Percentiles rank a stretch among this genome's conserved stretches.
Evolutionary conservation across 768 basidiomycete genomes (phyloP).

Genomic region (Ramaria rubella): DNA sequence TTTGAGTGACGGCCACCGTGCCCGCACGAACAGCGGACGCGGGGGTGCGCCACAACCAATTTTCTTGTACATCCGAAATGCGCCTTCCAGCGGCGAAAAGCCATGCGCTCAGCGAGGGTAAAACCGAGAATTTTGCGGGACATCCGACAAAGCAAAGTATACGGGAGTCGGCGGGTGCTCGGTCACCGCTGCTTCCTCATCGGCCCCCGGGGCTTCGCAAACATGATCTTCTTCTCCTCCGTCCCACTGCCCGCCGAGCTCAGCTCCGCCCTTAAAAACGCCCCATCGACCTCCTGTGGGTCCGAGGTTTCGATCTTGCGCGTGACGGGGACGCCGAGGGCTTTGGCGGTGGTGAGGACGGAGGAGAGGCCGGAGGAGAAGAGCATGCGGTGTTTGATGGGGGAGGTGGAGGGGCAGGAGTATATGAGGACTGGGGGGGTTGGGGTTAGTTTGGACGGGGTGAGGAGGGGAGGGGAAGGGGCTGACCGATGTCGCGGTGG

Average conservation of each 20-base stretch:
- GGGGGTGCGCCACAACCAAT: too few species aligned
- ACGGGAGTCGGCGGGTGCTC: too few species aligned
- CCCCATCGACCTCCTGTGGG: constrained; percentile 62
- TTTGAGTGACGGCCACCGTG: too few species aligned
- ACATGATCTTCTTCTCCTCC: constrained; percentile 34
- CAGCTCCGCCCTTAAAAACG: constrained; percentile 55
- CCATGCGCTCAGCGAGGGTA: too few species aligned
- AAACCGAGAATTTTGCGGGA: too few species aligned
- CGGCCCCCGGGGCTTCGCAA: constrained; percentile 68
- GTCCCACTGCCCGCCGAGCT: constrained; percentile 24
- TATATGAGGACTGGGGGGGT: constrained; percentile 83
- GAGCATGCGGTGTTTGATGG: constrained; percentile 82
- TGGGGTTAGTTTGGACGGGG: neutral
- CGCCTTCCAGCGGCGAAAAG: too few species aligned
- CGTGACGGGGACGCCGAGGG: constrained; percentile 37
- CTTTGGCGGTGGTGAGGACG: constrained; percentile 52
- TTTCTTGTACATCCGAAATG: too few species aligned
- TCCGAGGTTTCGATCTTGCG: constrained; percentile 80
- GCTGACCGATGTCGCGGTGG: constrained; percentile 56
- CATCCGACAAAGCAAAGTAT: too few species aligned
- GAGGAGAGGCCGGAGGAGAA: constrained; percentile 67
- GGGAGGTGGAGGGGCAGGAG: constrained; percentile 76
- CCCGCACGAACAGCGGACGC: too few species aligned
- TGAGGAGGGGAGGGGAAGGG: neutral
- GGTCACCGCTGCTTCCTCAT: constrained; percentile 36